A percentile compares a stretch with the other conserved stretches of the same genome.
These are phyloP conservation scores for Pisolithus tinctorius DNA, from an alignment of 768 basidiomycete genomes.

Conservation along the genomic window DNA sequence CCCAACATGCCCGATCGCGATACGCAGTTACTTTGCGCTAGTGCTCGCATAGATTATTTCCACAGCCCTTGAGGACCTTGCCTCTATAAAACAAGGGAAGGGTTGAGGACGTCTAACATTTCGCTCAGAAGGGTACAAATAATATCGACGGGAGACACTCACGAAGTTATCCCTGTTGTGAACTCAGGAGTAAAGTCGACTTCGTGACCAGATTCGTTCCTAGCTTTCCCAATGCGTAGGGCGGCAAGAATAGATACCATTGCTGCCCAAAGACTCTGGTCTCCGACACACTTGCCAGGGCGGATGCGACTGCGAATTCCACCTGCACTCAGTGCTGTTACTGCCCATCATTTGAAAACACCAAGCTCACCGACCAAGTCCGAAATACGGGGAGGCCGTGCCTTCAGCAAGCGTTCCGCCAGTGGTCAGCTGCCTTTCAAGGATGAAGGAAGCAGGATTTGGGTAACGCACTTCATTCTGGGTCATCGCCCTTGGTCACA, in stretches of 20 bases:
- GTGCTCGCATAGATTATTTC: too few relatives aligned
- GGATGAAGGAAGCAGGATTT: conserved; percentile 26
- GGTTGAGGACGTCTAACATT: not conserved
- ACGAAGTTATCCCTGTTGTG: not conserved
- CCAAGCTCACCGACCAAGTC: conserved; percentile 24
- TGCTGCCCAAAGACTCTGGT: conserved; percentile 14
- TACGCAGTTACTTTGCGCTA: too few relatives aligned
- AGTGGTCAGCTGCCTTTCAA: conserved; percentile 24
- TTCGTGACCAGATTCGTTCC: conserved; percentile 15
- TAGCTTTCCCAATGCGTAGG: conserved; percentile 17
- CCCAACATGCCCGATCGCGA: too few relatives aligned
- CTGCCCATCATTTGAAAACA: not conserved
- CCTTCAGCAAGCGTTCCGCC: conserved; percentile 17
- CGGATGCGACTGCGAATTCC: conserved; percentile 4
- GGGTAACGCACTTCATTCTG: conserved; percentile 18
- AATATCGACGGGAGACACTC: not conserved
- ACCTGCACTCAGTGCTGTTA: not conserved
- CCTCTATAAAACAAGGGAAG: not conserved
- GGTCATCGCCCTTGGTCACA: conserved; percentile 14
- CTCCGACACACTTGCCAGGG: conserved; percentile 16
- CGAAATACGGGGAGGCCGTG: conserved; percentile 21
- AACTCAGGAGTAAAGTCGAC: conserved; percentile 17
- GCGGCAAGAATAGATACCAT: conserved; percentile 12
- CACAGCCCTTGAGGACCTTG: not conserved
- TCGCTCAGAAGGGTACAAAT: not conserved